Conservation (phyloP, 805 yeast species). For the Alloascoidea hylecoeti region DNA sequence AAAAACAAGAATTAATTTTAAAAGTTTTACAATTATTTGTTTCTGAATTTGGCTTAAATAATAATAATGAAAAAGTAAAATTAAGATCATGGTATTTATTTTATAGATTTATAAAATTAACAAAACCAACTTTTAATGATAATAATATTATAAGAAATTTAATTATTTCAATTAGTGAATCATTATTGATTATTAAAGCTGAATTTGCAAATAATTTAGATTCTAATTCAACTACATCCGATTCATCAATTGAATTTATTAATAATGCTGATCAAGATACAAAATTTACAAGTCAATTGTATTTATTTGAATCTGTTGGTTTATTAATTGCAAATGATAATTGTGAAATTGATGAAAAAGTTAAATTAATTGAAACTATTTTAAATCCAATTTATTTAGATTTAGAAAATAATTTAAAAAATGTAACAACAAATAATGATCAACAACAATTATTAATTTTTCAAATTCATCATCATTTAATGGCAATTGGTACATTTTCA, state of each 20-base stretch:
- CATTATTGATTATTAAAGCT: conserved; percentile 48
- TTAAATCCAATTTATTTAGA: conserved; percentile 64
- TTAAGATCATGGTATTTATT: conserved; percentile 85
- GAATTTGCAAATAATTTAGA: no score
- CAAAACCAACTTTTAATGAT: conserved; percentile 43
- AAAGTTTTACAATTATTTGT: conserved; percentile 67
- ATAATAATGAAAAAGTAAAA: conserved; percentile 57
- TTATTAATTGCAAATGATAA: conserved; percentile 42
- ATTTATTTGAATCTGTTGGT: conserved; percentile 80
- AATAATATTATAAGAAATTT: conserved; percentile 44
- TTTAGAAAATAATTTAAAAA: conserved; percentile 51
- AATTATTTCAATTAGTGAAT: conserved; percentile 42
- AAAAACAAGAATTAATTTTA: conserved; percentile 29
- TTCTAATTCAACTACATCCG: conserved; percentile 14
- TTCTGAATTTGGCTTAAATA: conserved; percentile 72
- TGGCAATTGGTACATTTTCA: conserved; percentile 83
- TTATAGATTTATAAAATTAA: conserved; percentile 64
- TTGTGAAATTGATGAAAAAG: conserved; percentile 25
- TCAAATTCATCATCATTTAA: conserved; percentile 74
- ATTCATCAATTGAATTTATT: conserved; percentile 22
- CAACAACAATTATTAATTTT: conserved; percentile 32
- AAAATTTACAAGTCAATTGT: conserved; percentile 63
- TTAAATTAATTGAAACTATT: conserved; percentile 42
- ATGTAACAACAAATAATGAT: conserved; percentile 30
- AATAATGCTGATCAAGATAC: conserved; percentile 36